Evolutionary conservation across 345 rosid species (phyloP).

Genomic region (Salix purpurea): DNA sequence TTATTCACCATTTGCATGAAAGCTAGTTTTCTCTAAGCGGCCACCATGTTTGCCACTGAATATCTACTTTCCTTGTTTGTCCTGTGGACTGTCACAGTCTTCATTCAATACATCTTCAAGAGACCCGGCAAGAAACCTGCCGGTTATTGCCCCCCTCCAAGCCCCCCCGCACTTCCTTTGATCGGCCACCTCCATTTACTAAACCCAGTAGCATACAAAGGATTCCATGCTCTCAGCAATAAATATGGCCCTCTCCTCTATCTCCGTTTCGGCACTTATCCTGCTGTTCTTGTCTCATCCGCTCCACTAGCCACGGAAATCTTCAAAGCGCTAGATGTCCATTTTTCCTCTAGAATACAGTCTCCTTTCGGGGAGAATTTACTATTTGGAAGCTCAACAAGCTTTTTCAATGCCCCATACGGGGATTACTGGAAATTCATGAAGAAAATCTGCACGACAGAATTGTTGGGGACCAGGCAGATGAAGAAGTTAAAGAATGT

Average conservation of each 20-base stretch:
- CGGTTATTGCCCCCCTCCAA: slow-evolving; percentile 31
- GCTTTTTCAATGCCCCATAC: slow-evolving; percentile 31
- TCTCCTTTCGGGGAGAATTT: slow-evolving; percentile 22
- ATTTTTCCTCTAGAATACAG: slow-evolving; percentile 16
- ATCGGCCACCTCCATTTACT: slow-evolving; percentile 45
- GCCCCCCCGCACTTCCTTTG: slow-evolving; percentile 35
- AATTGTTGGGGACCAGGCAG: slow-evolving; percentile 11
- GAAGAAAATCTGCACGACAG: slow-evolving; percentile 30
- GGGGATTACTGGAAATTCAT: slow-evolving; percentile 50
- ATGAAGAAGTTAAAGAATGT: slow-evolving; percentile 4
- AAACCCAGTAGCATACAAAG: slow-evolving; percentile 21
- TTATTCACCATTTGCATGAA: neutral
- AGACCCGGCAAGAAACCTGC: neutral
- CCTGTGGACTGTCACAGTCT: neutral
- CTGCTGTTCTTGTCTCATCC: neutral
- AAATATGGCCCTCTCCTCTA: neutral
- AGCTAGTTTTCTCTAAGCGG: neutral
- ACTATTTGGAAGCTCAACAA: slow-evolving; percentile 21
- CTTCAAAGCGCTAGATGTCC: slow-evolving; percentile 15
- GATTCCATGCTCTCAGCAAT: slow-evolving; percentile 15
- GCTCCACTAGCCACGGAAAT: neutral
- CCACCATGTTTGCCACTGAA: neutral
- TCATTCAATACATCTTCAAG: neutral
- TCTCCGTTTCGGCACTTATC: neutral
- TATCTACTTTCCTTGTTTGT: neutral